Evolutionary conservation across 116 monocot species (phyloP), one percentile per base, ranked within the genome.

Genomic region (Phalaenopsis hybrid): DNA sequence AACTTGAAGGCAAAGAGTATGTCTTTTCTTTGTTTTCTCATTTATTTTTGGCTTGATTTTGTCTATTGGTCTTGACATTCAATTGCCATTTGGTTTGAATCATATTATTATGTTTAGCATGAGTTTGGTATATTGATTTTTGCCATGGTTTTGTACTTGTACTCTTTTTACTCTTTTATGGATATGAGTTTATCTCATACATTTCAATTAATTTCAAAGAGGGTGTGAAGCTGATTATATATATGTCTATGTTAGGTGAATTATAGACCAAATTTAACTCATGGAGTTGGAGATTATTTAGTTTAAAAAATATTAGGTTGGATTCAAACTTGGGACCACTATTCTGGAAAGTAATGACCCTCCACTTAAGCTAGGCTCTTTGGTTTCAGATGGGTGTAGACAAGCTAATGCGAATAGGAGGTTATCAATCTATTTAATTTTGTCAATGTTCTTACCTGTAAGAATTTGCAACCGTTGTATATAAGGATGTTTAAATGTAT

Each of bases 1-100:
- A 84, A 37, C 81, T 84, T 18, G 81, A 58, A 65, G 84, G 81
- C 46, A 84, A 84, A 74, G 81, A 81, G 84, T 84, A 81, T 50
- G 75, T 65, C 65, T 65, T 7, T 41, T 5, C 6, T 65, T 65
- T 65, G 16, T 15, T 55, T 15, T 55, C 55, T 55, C 16, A 55
- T 55, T 55, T 55, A 55, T 55, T 13, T 55, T 55, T 55, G 55
- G 55, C 55, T 15, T 65, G n/a, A 23, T 21, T 23, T 65, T 20
- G 1, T 9, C 65, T 65, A 21, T 23, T 65, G 65, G 25, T 65
- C n/a, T 23, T 6, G 6, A 8, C 0, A 20, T 65, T 65, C 12
- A 65, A 65, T 65, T 12, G 6, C 6, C 65, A 65, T 65, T 65
- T 1, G n/a, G 21, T 55, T 65, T 65, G 8, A 65, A 65, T 7